A percentile compares a stretch with the other conserved stretches of the same genome.
phyloP scores from a whole-genome alignment of 2,329 filamentous ascomycete species.

The Sporothrix luriei region DNA sequence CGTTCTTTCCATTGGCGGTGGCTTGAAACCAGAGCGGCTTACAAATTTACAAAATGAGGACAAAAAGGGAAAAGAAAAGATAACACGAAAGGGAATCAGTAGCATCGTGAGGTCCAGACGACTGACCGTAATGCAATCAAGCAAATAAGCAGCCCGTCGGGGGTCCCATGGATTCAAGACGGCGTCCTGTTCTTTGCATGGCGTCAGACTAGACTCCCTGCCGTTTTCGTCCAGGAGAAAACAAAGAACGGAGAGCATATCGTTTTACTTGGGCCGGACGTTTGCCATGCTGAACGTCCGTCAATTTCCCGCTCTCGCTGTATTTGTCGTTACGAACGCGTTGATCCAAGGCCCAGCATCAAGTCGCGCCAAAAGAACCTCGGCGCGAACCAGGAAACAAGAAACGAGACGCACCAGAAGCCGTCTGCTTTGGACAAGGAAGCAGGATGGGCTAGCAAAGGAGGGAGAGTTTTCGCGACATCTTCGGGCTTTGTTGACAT shows the following conservation, averaged over 20 bases:
- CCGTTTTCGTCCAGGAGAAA: slow-evolving; percentile 21
- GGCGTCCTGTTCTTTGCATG: neutral
- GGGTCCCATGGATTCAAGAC: slow-evolving; percentile 8
- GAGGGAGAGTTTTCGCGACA: neutral
- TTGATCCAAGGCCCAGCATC: neutral
- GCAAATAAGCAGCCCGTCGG: neutral
- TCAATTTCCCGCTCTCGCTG: slow-evolving; percentile 12
- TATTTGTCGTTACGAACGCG: neutral
- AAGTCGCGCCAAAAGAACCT: neutral
- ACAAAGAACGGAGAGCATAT: neutral
- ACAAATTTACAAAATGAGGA: too few species aligned
- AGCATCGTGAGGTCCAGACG: neutral
- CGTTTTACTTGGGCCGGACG: neutral
- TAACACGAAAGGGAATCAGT: neutral
- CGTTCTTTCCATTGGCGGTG: neutral
- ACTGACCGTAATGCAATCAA: slow-evolving; percentile 4
- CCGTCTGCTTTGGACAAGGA: neutral
- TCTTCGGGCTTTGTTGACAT: neutral
- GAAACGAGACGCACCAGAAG: neutral
- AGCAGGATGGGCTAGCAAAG: slow-evolving; percentile 7
- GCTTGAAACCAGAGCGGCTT: neutral
- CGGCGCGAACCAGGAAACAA: neutral
- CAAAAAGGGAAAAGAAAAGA: too few species aligned
- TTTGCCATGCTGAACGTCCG: too few species aligned
- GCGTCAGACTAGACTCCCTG: slow-evolving; percentile 8